Evolutionary conservation across 768 basidiomycete species (phyloP), one percentile per base, ranked within the genome.

Genomic region (Hebeloma cylindrosporum): DNA sequence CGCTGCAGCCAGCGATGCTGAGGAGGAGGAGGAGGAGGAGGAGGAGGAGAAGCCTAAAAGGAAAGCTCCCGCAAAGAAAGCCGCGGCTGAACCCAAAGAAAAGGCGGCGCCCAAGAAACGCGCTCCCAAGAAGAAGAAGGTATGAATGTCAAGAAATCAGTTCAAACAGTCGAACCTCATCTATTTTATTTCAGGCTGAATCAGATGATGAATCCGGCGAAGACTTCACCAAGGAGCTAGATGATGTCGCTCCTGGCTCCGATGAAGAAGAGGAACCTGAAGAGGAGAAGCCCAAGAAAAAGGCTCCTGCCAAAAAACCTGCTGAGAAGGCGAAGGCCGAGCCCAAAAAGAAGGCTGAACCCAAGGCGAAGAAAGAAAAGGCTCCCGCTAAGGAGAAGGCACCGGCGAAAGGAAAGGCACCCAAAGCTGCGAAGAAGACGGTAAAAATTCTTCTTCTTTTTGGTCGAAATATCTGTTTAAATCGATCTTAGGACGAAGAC

Each of bases 261-360:
- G 51, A 45, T n/a, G 50, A 54, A 28, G 56, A 54, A 8, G 56
- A 52, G 3, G 54, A 51, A 6, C 58, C 48, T 7, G 70, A 65
- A 40, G 73, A 70, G 32, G 69, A 67, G 40, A 75, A 76, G 51
- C 72, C 73, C 13, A 82, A 81, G 66, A 74, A 73, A 50, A 63
- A 58, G 35, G 60, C 64, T 0, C 52, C 71, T 3, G 60, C 68
- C 45, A 81, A 78, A 62, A 72, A 65, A 43, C 30, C 36, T 16
- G 57, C 73, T 11, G 80, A 78, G 48, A 79, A 77, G 51, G 40
- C 37, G 22, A 45, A 50, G 29, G 36, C 48, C 5, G 43, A 43
- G 21, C 39, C 53, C 14, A 56, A 50, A 48, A 45, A 50, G 35
- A 48, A 52, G 29, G 40, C 52, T 16, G 40, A 23, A 31, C 9